Evolutionary conservation across 2,329 filamentous ascomycete species (phyloP).

Genomic region (Microcyclospora tardicrescens): DNA sequence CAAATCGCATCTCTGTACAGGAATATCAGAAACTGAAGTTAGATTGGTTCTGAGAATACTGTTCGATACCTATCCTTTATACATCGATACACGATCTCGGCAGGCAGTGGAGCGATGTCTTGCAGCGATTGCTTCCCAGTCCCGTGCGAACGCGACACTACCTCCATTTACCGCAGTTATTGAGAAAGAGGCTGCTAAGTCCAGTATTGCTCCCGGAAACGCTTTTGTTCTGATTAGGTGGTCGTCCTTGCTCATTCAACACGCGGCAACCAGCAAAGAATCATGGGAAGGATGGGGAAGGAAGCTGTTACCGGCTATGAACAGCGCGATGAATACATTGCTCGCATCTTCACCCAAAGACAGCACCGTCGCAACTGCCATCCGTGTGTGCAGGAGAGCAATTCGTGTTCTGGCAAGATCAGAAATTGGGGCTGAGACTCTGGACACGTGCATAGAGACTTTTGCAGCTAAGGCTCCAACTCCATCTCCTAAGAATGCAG

Average conservation of each 20-base stretch:
- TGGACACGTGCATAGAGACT: conserved; percentile 49
- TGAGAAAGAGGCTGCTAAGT: conserved; percentile 60
- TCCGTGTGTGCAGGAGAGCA: conserved; percentile 66
- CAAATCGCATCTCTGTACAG: not conserved
- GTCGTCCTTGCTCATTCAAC: conserved; percentile 67
- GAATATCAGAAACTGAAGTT: conserved; percentile 10
- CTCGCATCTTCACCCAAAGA: conserved; percentile 50
- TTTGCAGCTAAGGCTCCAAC: conserved; percentile 57
- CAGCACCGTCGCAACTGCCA: conserved; percentile 57
- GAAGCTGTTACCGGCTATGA: conserved; percentile 55
- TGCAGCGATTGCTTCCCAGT: conserved; percentile 48
- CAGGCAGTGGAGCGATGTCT: conserved; percentile 74
- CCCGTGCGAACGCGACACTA: conserved; percentile 45
- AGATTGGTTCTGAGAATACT: conserved; percentile 48
- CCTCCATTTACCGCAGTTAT: conserved; percentile 54
- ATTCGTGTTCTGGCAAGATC: conserved; percentile 59
- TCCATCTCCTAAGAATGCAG: conserved; percentile 55
- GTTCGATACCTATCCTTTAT: conserved; percentile 77
- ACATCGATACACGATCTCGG: conserved; percentile 73
- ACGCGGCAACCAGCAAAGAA: conserved; percentile 45
- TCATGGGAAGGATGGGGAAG: conserved; percentile 52
- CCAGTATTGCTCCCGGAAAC: conserved; percentile 61
- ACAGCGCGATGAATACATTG: conserved; percentile 66
- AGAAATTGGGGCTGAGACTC: conserved; percentile 45
- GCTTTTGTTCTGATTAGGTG: conserved; percentile 86